Evolutionary conservation across 2,329 filamentous ascomycete genomes (phyloP), one percentile per base, ranked within the genome.

Genomic region (Colletotrichum sp.): DNA sequence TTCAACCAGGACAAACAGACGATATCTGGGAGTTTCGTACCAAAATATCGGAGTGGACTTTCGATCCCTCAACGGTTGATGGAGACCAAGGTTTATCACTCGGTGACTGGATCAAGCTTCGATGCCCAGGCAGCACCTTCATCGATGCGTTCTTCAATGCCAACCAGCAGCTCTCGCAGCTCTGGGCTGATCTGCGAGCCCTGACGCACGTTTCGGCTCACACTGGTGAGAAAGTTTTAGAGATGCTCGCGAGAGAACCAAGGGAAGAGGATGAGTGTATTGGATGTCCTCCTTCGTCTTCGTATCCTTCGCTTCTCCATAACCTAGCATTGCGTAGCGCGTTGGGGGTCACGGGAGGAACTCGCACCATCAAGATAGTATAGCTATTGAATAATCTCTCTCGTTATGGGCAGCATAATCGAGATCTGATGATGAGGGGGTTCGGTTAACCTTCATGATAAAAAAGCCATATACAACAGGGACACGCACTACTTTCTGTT

Each of bases 111-210:
- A 1, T 15, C 10, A 15, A 55, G 12, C 5, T 55, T 3, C 49
- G 49, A 55, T 55, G 21, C 21, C 9, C 9, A 24, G 6, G 18
- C 8, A 3, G 18, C 5, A 6, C 0, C 6, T 18, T 55, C 18
- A 55, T 24, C n/a, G 1, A 15, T 0, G 3, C 0, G 10, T 4
- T 55, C 10, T n/a, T 4, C 1, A 6, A 55, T 5, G 0, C 49
- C 49, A 15, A 9, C 12, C 9, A 8, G 6, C 12, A 10, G 18
- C 21, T 55, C 49, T 3, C 0, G 49, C 2, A 3, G 6, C 18
- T 24, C 18, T 24, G 4, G 15, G 24, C 1, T 13, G 9, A 24
- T 21, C 3, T 55, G 8, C 18, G 1, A 21, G 18, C n/a, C 5
- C n/a, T 55, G 9, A 4, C 1, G 3, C 18, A 21, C 0, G n/a